phyloP scores from a whole-genome alignment of 352 stramenopile genomes.

The Pythium biforme region DNA sequence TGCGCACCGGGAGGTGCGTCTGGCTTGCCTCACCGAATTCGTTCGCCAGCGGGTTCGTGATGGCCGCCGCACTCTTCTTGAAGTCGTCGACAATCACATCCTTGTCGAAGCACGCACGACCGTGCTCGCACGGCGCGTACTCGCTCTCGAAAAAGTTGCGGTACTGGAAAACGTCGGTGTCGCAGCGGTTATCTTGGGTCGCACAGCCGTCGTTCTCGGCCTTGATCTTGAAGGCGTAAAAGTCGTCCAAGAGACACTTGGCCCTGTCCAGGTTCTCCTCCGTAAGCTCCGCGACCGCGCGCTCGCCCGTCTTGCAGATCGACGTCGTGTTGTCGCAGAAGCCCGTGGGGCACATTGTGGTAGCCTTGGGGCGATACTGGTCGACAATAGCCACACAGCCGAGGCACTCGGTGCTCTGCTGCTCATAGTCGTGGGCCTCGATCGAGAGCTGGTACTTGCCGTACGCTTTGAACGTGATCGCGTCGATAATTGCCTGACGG shows the following conservation, averaged over 20 bases:
- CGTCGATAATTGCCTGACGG: slow-evolving; percentile 38
- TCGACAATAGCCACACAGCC: slow-evolving; percentile 62
- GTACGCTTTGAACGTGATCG: slow-evolving; percentile 38
- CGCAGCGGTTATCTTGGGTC: slow-evolving; percentile 45
- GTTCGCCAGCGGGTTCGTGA: slow-evolving; percentile 39
- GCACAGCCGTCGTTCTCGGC: slow-evolving; percentile 57
- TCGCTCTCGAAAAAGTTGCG: slow-evolving; percentile 45
- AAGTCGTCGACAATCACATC: slow-evolving; percentile 30
- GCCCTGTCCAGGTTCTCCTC: slow-evolving; percentile 32
- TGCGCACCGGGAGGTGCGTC: slow-evolving; percentile 25
- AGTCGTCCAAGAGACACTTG: slow-evolving; percentile 24
- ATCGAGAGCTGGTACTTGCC: slow-evolving; percentile 59
- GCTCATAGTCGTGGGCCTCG: slow-evolving; percentile 51
- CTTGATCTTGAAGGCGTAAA: slow-evolving; percentile 42
- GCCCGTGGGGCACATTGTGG: slow-evolving; percentile 33
- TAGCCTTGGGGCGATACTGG: slow-evolving; percentile 42
- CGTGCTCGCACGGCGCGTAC: slow-evolving; percentile 19
- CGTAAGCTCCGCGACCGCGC: slow-evolving; percentile 31
- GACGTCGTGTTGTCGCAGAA: slow-evolving; percentile 36
- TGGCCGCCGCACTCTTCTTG: slow-evolving; percentile 17
- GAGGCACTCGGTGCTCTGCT: slow-evolving; percentile 32
- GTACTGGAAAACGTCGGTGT: slow-evolving; percentile 34
- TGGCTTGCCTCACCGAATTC: not conserved
- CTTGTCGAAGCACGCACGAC: slow-evolving; percentile 37
- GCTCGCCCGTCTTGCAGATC: slow-evolving; percentile 9